Conservation (phyloP, 306 rosid genomes). For the Medicago arabica region DNA sequence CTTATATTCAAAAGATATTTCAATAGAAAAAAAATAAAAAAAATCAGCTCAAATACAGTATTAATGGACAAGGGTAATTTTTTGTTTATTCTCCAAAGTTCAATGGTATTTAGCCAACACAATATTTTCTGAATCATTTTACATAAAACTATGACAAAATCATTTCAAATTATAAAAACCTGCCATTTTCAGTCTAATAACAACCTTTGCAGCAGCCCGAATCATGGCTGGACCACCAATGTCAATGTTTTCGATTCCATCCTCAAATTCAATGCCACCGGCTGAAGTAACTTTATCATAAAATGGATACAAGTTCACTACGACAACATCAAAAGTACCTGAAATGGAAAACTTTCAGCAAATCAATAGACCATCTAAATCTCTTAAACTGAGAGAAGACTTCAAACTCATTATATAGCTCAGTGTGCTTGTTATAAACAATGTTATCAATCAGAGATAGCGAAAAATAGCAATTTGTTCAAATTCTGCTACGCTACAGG, state of each 20-base stretch:
- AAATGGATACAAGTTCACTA: slow-evolving; percentile 94
- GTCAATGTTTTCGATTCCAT: slow-evolving; percentile 96
- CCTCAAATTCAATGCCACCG: slow-evolving; percentile 75
- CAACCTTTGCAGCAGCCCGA: slow-evolving; percentile 97
- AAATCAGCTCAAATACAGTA: slow-evolving; percentile 15
- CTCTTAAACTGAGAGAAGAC: slow-evolving; percentile 15
- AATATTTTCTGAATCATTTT: slow-evolving; percentile 24
- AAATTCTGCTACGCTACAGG: not conserved
- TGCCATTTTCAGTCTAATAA: slow-evolving; percentile 23
- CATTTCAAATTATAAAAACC: slow-evolving; percentile 22
- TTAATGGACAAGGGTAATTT: not conserved
- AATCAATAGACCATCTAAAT: slow-evolving; percentile 9
- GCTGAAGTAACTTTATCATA: slow-evolving; percentile 82
- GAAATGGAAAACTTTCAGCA: slow-evolving; percentile 36
- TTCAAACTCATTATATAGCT: slow-evolving; percentile 10
- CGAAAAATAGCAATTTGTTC: not conserved
- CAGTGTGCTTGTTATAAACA: not conserved
- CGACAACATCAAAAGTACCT: slow-evolving; percentile 94
- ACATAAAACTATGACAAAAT: not conserved
- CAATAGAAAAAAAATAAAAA: slow-evolving; percentile 4
- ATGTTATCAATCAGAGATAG: not conserved
- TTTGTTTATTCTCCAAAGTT: not conserved
- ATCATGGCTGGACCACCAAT: slow-evolving; percentile 98
- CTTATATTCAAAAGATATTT: slow-evolving; percentile 22
- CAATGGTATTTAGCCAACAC: slow-evolving; percentile 9